Percentiles rank a stretch among this genome's conserved stretches.
These are phyloP conservation scores for Saccharomycopsis fibuligera DNA, from an alignment of 805 yeast species.

Conservation along the genomic window DNA sequence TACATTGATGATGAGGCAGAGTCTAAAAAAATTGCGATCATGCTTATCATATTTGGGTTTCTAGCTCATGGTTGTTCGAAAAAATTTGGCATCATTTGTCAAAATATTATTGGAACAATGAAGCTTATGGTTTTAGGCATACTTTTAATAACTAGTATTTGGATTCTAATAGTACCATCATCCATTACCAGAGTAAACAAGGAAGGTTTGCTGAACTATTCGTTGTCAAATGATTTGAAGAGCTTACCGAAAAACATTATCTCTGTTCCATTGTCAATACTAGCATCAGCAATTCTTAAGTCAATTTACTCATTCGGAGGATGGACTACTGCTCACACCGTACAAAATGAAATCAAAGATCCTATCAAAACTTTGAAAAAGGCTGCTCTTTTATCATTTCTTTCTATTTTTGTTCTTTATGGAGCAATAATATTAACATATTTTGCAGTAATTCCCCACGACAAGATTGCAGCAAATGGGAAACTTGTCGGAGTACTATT, in stretches of 20 bases:
- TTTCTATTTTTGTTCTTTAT: slow-evolving; percentile 42
- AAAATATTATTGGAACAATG: slow-evolving; percentile 55
- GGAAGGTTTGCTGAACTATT: slow-evolving; percentile 22
- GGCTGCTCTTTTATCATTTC: slow-evolving; percentile 51
- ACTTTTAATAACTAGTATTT: slow-evolving; percentile 52
- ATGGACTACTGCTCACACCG: slow-evolving; percentile 57
- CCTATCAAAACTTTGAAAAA: slow-evolving; percentile 50
- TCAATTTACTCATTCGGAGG: slow-evolving; percentile 56
- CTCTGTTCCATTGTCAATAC: slow-evolving; percentile 33
- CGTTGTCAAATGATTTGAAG: slow-evolving; percentile 27
- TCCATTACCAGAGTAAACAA: slow-evolving; percentile 3
- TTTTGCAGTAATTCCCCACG: slow-evolving; percentile 45
- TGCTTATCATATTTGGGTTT: slow-evolving; percentile 31
- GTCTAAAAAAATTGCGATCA: slow-evolving; percentile 34
- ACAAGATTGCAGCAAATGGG: slow-evolving; percentile 47
- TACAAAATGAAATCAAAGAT: slow-evolving; percentile 52
- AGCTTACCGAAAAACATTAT: slow-evolving; percentile 20
- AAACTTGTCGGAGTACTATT: slow-evolving; percentile 52
- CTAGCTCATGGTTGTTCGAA: slow-evolving; percentile 52
- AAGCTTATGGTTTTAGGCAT: slow-evolving; percentile 48
- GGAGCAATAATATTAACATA: slow-evolving; percentile 48
- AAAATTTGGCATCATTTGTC: slow-evolving; percentile 50
- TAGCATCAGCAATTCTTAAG: slow-evolving; percentile 49
- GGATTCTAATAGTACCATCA: slow-evolving; percentile 43
- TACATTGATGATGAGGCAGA: slow-evolving; percentile 29